phyloP scores from a whole-genome alignment of 495 filamentous ascomycete genomes.

The Geopyxis carbonaria region DNA sequence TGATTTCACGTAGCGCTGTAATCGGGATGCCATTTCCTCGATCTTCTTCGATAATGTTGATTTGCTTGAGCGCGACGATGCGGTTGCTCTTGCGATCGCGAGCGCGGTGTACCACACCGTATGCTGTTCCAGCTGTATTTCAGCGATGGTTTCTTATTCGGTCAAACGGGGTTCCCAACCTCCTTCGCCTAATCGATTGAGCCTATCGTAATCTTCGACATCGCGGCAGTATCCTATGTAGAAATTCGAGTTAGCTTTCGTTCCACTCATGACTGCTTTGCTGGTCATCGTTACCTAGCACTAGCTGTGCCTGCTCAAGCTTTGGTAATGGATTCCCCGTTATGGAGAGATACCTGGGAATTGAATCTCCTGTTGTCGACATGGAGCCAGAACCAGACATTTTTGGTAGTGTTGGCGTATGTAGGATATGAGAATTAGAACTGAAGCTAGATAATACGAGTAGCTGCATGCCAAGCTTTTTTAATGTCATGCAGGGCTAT shows the following conservation, averaged over 20 bases:
- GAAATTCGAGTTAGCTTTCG: conserved; percentile 4
- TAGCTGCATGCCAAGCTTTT: too few species aligned
- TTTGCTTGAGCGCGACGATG: conserved; percentile 32
- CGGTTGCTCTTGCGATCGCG: conserved; percentile 22
- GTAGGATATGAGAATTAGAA: too few species aligned
- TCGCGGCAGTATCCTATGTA: conserved; percentile 27
- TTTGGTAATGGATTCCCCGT: conserved; percentile 26
- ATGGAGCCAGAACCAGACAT: too few species aligned
- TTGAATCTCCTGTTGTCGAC: not conserved
- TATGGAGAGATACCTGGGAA: conserved; percentile 27
- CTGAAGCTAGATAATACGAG: too few species aligned
- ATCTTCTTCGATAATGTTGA: conserved; percentile 29
- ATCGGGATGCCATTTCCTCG: conserved; percentile 34
- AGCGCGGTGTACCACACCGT: conserved; percentile 32
- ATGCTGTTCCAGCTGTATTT: too few species aligned
- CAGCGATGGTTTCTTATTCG: too few species aligned
- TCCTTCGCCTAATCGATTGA: conserved; percentile 32
- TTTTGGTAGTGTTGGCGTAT: too few species aligned
- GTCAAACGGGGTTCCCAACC: conserved; percentile 17
- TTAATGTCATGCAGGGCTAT: too few species aligned
- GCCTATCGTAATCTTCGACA: conserved; percentile 27
- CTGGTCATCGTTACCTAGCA: conserved; percentile 21
- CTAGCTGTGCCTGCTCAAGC: conserved; percentile 18
- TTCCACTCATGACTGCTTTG: not conserved
- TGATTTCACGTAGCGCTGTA: conserved; percentile 32